These are phyloP conservation scores for Cladosporium sp. DNA, from an alignment of 2,329 filamentous ascomycete species.

Conservation along the genomic window DNA sequence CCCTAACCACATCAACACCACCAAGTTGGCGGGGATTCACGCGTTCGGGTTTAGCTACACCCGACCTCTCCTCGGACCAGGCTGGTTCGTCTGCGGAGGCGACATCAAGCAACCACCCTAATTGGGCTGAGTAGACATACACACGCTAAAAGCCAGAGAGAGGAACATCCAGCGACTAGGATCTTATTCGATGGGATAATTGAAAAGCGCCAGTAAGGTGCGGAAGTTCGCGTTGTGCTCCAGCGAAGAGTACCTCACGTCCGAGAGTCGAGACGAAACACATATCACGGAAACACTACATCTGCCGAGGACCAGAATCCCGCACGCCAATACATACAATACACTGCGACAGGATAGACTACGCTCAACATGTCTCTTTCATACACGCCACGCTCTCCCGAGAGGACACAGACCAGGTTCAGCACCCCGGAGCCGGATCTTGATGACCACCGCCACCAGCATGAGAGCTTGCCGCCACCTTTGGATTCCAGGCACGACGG, in stretches of 20 bases:
- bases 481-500: conserved; percentile 47
- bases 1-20: conserved; percentile 52
- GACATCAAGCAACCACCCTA: conserved; percentile 93
- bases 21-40: conserved; percentile 92
- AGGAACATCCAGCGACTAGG: background rate
- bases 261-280: conserved; percentile 2
- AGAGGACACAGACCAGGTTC: conserved; percentile 60
- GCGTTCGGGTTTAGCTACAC: conserved; percentile 70
- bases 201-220: conserved; percentile 20
- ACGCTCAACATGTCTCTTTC: conserved; percentile 43
- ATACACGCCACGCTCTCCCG: conserved; percentile 61
- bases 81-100: conserved; percentile 94
- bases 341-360: conserved; percentile 16
- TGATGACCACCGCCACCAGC: conserved; percentile 80
- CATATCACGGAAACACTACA: background rate
- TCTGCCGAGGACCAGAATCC: background rate
- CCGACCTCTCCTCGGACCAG: conserved; percentile 88
- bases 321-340: background rate
- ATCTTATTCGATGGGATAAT: conserved; percentile 18
- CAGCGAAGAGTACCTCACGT: background rate
- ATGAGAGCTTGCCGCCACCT: conserved; percentile 59
- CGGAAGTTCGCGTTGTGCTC: conserved; percentile 13
- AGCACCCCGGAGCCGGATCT: conserved; percentile 76
- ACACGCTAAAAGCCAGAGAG: background rate
- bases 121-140: conserved; percentile 51